A percentile compares a stretch with the other conserved stretches of the same genome.
phyloP scores from a whole-genome alignment of 768 basidiomycete genomes.

The Suillus luteus region DNA sequence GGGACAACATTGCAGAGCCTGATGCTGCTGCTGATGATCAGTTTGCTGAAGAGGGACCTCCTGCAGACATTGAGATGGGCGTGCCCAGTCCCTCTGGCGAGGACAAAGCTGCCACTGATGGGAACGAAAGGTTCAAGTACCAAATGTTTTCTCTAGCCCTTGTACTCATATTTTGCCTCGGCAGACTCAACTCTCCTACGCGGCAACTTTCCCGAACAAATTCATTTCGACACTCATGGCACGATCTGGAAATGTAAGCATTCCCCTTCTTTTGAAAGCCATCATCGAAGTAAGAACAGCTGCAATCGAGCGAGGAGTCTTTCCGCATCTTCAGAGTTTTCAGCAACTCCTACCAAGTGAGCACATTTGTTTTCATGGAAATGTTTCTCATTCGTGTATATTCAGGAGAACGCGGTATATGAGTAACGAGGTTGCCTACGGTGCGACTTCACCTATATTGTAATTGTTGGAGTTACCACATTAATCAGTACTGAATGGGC shows the following conservation, averaged over 20 bases:
- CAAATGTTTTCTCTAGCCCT: not conserved
- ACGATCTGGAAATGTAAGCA: slow-evolving; percentile 1
- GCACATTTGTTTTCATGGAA: slow-evolving; percentile 1
- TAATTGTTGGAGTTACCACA: slow-evolving; percentile 9
- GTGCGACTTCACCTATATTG: slow-evolving; percentile 2
- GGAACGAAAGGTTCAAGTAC: not conserved
- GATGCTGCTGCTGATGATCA: slow-evolving; percentile 14
- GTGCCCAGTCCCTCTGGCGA: not conserved
- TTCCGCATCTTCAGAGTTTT: slow-evolving; percentile 18
- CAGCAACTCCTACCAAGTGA: slow-evolving; percentile 27
- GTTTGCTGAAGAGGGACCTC: slow-evolving; percentile 11
- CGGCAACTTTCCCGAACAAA: not conserved
- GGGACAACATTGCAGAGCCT: slow-evolving; percentile 19
- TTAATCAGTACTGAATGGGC: not conserved
- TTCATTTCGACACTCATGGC: not conserved
- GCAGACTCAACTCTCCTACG: not conserved
- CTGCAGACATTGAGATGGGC: not conserved
- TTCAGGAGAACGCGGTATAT: slow-evolving; percentile 5
- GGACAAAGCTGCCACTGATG: not conserved
- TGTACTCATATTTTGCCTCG: not conserved
- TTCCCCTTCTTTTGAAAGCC: not conserved
- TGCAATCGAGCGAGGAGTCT: slow-evolving; percentile 28
- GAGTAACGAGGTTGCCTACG: not conserved
- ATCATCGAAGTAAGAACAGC: slow-evolving; percentile 15
- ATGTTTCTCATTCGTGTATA: not conserved